Conservation (phyloP, 345 rosid genomes). For the Erodium maritimum region DNA sequence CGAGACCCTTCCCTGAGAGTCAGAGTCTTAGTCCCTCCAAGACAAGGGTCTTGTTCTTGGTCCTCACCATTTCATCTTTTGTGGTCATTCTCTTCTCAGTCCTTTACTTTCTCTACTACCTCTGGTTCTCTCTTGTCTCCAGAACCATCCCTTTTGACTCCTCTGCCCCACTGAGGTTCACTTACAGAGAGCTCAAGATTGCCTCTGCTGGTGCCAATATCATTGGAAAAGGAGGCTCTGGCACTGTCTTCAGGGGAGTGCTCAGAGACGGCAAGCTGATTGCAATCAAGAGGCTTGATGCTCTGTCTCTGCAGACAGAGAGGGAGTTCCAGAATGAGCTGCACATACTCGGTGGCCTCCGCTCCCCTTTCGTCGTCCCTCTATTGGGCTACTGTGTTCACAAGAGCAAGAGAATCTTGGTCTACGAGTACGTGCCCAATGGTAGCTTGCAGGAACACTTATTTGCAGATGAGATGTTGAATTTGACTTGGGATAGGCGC, state of each 20-base stretch:
- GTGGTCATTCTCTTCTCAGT: conserved; percentile 47
- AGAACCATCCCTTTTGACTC: conserved; percentile 74
- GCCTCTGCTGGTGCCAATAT: conserved; percentile 62
- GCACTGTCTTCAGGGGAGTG: conserved; percentile 84
- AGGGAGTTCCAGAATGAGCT: conserved; percentile 93
- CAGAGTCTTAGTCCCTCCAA: conserved; percentile 27
- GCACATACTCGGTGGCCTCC: conserved; percentile 82
- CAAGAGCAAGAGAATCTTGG: conserved; percentile 54
- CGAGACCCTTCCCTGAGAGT: conserved; percentile 46
- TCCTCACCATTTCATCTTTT: conserved; percentile 62
- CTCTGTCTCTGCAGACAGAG: conserved; percentile 53
- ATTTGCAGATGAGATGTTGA: conserved; percentile 47
- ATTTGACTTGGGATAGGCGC: conserved; percentile 71
- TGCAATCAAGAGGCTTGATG: conserved; percentile 77
- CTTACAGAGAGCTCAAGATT: conserved; percentile 60
- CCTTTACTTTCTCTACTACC: conserved; percentile 73
- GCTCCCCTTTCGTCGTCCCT: conserved; percentile 64
- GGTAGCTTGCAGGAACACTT: conserved; percentile 77
- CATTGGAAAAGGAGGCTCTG: conserved; percentile 96
- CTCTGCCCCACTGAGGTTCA: conserved; percentile 42
- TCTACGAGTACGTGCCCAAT: conserved; percentile 94
- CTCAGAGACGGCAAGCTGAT: conserved; percentile 61
- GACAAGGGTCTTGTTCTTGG: conserved; percentile 50
- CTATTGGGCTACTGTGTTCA: conserved; percentile 80
- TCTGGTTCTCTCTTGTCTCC: conserved; percentile 49